phyloP scores from a whole-genome alignment of 495 filamentous ascomycete genomes.

The Bryoglossum gracile region DNA sequence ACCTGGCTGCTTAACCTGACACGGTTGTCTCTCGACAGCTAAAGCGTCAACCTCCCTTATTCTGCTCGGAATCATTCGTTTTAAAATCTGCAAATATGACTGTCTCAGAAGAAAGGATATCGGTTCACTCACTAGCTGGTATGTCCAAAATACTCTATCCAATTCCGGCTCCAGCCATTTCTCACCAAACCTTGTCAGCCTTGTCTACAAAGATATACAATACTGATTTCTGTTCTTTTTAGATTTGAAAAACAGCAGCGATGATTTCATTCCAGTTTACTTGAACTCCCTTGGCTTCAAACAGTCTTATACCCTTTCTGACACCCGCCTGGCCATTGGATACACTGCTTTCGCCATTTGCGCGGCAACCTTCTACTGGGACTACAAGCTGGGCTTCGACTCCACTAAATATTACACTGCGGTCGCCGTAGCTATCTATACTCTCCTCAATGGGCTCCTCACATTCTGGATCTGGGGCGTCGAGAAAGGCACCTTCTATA shows the following conservation, averaged over 20 bases:
- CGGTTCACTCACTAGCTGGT: slow-evolving; percentile 63
- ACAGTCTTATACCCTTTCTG: slow-evolving; percentile 71
- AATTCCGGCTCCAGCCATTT: background rate
- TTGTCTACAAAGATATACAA: background rate
- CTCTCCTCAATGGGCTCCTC: slow-evolving; percentile 67
- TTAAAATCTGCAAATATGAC: slow-evolving; percentile 30
- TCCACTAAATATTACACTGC: slow-evolving; percentile 67
- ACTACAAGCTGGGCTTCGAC: slow-evolving; percentile 88
- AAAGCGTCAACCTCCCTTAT: slow-evolving; percentile 1
- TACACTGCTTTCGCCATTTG: slow-evolving; percentile 76
- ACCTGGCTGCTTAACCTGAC: no score
- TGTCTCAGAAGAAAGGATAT: slow-evolving; percentile 48
- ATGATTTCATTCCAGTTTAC: slow-evolving; percentile 91
- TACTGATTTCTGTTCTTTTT: slow-evolving; percentile 4
- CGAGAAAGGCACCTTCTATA: slow-evolving; percentile 76
- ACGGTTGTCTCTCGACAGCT: no score
- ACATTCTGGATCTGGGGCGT: slow-evolving; percentile 83
- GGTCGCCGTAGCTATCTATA: slow-evolving; percentile 70
- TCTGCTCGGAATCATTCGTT: no score
- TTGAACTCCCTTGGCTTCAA: slow-evolving; percentile 75
- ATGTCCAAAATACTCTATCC: slow-evolving; percentile 15
- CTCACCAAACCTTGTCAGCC: background rate
- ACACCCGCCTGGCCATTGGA: slow-evolving; percentile 75
- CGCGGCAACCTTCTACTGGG: slow-evolving; percentile 76
- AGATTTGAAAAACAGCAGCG: slow-evolving; percentile 96